phyloP scores from a whole-genome alignment of 2,329 filamentous ascomycete genomes.

The Teratosphaeriaceae sp. region DNA sequence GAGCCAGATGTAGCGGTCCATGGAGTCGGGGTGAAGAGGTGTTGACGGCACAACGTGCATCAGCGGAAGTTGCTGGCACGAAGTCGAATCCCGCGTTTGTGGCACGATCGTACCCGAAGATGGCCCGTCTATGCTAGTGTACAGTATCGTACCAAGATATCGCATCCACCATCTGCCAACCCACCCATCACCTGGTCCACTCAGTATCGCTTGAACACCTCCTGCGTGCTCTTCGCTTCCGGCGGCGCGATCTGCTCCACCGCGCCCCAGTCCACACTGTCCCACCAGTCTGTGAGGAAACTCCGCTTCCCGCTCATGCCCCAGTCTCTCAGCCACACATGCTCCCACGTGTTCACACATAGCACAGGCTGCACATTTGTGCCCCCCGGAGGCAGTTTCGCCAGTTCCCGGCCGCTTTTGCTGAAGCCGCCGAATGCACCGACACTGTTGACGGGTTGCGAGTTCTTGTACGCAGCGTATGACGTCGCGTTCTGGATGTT shows the following conservation, averaged over 20 bases:
- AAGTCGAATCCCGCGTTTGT: no score
- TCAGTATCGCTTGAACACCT: not conserved
- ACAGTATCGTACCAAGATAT: no score
- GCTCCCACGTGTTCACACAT: slow-evolving; percentile 95
- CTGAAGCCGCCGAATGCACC: slow-evolving; percentile 34
- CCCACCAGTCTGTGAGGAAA: slow-evolving; percentile 81
- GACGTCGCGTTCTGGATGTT: slow-evolving; percentile 47
- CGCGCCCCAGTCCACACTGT: slow-evolving; percentile 73
- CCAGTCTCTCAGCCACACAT: slow-evolving; percentile 83
- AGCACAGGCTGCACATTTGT: slow-evolving; percentile 68
- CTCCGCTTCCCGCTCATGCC: slow-evolving; percentile 66
- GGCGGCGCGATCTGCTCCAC: slow-evolving; percentile 40
- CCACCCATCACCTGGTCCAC: no score
- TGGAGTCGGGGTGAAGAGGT: no score
- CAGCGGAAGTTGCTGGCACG: no score
- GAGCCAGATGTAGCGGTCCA: no score
- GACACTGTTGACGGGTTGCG: slow-evolving; percentile 29
- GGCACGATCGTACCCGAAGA: no score
- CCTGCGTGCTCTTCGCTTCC: slow-evolving; percentile 5
- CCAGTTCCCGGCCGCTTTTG: slow-evolving; percentile 22
- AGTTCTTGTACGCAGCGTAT: slow-evolving; percentile 15
- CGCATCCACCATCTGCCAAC: no score
- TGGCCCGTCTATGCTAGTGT: no score
- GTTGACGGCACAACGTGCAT: no score
- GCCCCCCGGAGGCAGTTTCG: slow-evolving; percentile 55